Percentiles rank a stretch among this genome's conserved stretches.
Conservation (phyloP, 805 yeast species). For the Zygosaccharomyces pseudorouxii region DNA sequence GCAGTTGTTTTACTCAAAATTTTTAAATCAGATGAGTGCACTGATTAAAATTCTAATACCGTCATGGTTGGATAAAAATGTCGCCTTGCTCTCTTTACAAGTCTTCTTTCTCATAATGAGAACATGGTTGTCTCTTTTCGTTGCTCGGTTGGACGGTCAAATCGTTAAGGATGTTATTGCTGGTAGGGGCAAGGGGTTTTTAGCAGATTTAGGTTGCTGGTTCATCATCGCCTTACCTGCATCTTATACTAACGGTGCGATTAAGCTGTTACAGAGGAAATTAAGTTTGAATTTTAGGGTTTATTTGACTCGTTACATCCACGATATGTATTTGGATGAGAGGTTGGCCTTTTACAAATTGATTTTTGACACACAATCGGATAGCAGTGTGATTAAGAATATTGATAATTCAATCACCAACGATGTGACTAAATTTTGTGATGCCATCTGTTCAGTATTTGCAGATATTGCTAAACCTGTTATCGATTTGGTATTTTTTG, state of each 20-base stretch:
- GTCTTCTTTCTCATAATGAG: constrained; percentile 70
- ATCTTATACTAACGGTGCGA: constrained; percentile 85
- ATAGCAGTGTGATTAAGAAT: constrained; percentile 49
- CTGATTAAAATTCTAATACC: constrained; percentile 85
- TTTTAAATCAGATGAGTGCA: constrained; percentile 66
- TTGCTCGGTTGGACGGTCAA: constrained; percentile 88
- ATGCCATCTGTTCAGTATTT: constrained; percentile 74
- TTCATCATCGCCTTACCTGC: constrained; percentile 88
- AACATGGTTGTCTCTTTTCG: constrained; percentile 80
- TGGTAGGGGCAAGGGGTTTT: constrained; percentile 68
- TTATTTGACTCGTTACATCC: constrained; percentile 76
- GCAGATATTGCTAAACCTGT: constrained; percentile 90
- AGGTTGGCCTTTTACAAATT: constrained; percentile 79
- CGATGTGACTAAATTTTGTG: constrained; percentile 76
- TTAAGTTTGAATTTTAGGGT: constrained; percentile 82
- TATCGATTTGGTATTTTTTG: constrained; percentile 78
- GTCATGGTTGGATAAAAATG: constrained; percentile 58
- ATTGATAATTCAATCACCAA: constrained; percentile 79
- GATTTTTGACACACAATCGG: constrained; percentile 49
- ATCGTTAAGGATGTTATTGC: constrained; percentile 85
- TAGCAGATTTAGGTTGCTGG: constrained; percentile 80
- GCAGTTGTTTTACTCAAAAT: constrained; percentile 50
- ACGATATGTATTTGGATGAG: constrained; percentile 81
- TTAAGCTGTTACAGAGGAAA: constrained; percentile 71
- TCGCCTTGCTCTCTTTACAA: constrained; percentile 62